These are phyloP conservation scores for Sisymbrium altissimum DNA, from an alignment of 345 rosid species.

Conservation along the genomic window DNA sequence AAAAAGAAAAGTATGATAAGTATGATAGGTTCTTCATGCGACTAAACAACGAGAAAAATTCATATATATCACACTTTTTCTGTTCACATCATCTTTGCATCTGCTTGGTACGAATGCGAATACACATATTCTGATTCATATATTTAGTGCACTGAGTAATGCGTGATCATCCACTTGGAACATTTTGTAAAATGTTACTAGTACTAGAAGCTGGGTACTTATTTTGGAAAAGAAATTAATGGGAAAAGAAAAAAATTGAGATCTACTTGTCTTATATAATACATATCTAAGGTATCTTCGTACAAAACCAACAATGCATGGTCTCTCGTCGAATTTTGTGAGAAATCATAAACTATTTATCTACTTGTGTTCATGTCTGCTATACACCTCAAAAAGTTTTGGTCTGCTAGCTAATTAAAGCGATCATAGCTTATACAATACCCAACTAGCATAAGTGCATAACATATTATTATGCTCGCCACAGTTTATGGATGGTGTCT, in stretches of 20 bases:
- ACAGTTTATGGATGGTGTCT: conserved; percentile 12
- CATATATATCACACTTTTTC: neutral
- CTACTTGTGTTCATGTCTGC: conserved; percentile 29
- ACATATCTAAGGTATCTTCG: conserved; percentile 21
- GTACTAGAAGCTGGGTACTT: conserved; percentile 12
- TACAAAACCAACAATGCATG: conserved; percentile 21
- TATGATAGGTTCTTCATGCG: neutral
- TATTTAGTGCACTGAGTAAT: conserved; percentile 2
- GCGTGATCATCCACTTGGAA: conserved; percentile 16
- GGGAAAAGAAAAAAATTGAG: neutral
- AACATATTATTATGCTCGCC: neutral
- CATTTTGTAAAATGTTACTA: conserved; percentile 8
- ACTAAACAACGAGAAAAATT: neutral
- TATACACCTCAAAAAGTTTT: conserved; percentile 25
- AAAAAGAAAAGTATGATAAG: too few species aligned
- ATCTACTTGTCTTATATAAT: conserved; percentile 26
- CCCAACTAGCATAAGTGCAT: neutral
- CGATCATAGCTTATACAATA: conserved; percentile 11
- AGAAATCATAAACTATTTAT: conserved; percentile 25
- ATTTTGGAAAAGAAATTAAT: neutral
- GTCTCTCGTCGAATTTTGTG: conserved; percentile 21
- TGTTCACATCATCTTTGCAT: conserved; percentile 12
- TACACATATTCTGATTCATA: conserved; percentile 7
- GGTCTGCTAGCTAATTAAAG: conserved; percentile 33
- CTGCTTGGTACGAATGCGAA: conserved; percentile 2